Percentiles rank a stretch among this genome's conserved stretches.
Conservation (phyloP, 1,284 basidiomycete species). For the Cryptococcus amylolentus region DNA sequence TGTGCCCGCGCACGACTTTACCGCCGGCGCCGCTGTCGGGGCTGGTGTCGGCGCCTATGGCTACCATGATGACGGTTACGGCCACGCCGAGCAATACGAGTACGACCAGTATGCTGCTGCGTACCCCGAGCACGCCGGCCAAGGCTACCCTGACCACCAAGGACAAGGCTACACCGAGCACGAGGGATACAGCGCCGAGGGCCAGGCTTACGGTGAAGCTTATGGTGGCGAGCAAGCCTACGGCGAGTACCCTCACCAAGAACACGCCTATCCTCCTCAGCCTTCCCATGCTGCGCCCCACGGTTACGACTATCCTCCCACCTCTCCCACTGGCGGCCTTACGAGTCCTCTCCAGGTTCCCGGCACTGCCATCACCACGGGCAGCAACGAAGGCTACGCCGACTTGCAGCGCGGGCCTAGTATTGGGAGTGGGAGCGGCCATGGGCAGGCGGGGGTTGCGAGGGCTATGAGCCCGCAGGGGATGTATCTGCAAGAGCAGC, state of each 20-base stretch:
- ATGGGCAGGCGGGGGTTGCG: slow-evolving; percentile 14
- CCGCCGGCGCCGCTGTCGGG: slow-evolving; percentile 56
- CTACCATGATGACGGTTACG: slow-evolving; percentile 30
- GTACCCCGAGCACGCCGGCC: slow-evolving; percentile 8
- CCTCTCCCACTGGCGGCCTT: slow-evolving; percentile 4
- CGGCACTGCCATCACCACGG: not conserved
- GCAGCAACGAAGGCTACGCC: slow-evolving; percentile 29
- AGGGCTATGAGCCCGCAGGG: not conserved
- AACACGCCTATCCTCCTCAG: slow-evolving; percentile 19
- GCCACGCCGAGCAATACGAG: slow-evolving; percentile 30
- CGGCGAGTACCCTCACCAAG: slow-evolving; percentile 5
- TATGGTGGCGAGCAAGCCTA: not conserved
- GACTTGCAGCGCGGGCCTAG: slow-evolving; percentile 38
- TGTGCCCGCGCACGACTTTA: slow-evolving; percentile 66
- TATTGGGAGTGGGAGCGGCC: slow-evolving; percentile 19
- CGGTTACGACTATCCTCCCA: slow-evolving; percentile 27
- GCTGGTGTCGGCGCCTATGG: slow-evolving; percentile 19
- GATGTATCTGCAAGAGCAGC: slow-evolving; percentile 2
- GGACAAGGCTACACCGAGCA: no score
- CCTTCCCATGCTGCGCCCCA: slow-evolving; percentile 6
- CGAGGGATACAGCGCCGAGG: no score
- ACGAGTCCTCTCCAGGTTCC: slow-evolving; percentile 12
- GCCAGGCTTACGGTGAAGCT: no score
- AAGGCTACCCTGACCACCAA: slow-evolving; percentile 14
- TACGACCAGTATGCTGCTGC: slow-evolving; percentile 22